Evolutionary conservation across 2,329 filamentous ascomycete genomes (phyloP), one percentile per base, ranked within the genome.

Genomic region (Scedosporium aurantiacum): DNA sequence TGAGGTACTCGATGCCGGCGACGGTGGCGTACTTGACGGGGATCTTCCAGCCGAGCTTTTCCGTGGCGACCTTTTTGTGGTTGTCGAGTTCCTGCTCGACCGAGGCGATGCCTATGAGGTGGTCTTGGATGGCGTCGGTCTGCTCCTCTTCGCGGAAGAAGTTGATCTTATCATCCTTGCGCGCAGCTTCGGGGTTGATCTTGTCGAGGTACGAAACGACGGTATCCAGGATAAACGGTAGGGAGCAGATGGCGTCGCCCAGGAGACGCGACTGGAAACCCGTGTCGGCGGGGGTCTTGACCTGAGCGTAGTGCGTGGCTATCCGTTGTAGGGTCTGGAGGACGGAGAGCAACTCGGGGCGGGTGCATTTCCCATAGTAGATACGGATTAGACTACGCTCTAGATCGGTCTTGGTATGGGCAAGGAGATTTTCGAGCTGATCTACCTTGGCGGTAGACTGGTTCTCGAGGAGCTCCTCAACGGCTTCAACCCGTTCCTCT

Each of bases 301-400:
- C 80, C 64, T 83, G 78, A 0, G 83, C 76, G 69, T 91, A 97
- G 68, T 94, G 88, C 61, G 82, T 85, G 0, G 90, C 83, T 55
- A 97, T 90, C 63, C 79, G 83, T 68, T 96, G 91, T 62, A 99
- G 78, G 0, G 89, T 89, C 72, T 97, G 92, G 1, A 99, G 79
- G 4, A 95, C 87, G 0, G 83, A 84, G 2, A 97, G 79, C 3
- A 99, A 83, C 72, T 99, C 94, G 0, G 92, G 88, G 0, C 94
- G 86, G 0, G 90, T 89, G 72, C 92, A 97, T 75, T 96, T 97
- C 58, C 92, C 91, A 73, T 99, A 99, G 77, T 97, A 99, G 63
- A 99, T 96, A 54, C 94, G 85, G 68, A 97, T 92, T 55, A 99
- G 78, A 64, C 90, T 94, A 67, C 94, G 91, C 74, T 99, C 94